Percentiles rank a stretch among this genome's conserved stretches.
Evolutionary conservation across 2,329 filamentous ascomycete species (phyloP).

Genomic region (Fusarium secorum): DNA sequence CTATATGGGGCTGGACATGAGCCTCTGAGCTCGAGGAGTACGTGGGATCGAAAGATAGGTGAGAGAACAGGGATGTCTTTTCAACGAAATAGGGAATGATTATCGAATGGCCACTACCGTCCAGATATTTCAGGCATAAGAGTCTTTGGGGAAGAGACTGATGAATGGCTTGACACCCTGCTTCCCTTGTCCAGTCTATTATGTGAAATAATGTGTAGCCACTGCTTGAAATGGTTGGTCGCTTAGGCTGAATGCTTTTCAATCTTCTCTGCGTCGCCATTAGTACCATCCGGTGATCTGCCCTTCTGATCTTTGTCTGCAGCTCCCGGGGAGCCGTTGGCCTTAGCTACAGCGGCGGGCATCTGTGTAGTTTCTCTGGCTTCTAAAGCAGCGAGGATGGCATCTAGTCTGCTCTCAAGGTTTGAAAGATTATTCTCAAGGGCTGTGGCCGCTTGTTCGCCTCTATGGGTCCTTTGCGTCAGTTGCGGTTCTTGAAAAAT

Average conservation of each 20-base stretch:
- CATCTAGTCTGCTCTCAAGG: slow-evolving; percentile 64
- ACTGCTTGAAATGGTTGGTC: background rate
- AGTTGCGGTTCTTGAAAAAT: slow-evolving; percentile 13
- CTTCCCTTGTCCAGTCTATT: background rate
- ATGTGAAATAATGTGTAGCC: background rate
- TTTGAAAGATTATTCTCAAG: slow-evolving; percentile 61
- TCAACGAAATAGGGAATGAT: background rate
- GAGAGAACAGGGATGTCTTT: slow-evolving; percentile 1
- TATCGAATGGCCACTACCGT: background rate
- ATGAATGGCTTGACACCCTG: background rate
- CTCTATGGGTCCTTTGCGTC: slow-evolving; percentile 48
- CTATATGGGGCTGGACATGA: slow-evolving; percentile 1
- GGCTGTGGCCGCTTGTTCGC: slow-evolving; percentile 61
- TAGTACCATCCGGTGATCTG: background rate
- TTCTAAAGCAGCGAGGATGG: slow-evolving; percentile 60
- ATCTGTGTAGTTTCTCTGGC: slow-evolving; percentile 15
- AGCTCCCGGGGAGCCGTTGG: background rate
- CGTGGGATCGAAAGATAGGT: background rate
- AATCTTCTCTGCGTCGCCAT: background rate
- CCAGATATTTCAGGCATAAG: slow-evolving; percentile 8
- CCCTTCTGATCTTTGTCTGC: background rate
- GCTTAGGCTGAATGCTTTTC: slow-evolving; percentile 9
- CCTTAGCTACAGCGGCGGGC: background rate
- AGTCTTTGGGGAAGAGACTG: slow-evolving; percentile 2
- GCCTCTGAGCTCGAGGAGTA: slow-evolving; percentile 24